phyloP scores from a whole-genome alignment of 805 yeast species.

The Schizosaccharomyces lindneri region DNA sequence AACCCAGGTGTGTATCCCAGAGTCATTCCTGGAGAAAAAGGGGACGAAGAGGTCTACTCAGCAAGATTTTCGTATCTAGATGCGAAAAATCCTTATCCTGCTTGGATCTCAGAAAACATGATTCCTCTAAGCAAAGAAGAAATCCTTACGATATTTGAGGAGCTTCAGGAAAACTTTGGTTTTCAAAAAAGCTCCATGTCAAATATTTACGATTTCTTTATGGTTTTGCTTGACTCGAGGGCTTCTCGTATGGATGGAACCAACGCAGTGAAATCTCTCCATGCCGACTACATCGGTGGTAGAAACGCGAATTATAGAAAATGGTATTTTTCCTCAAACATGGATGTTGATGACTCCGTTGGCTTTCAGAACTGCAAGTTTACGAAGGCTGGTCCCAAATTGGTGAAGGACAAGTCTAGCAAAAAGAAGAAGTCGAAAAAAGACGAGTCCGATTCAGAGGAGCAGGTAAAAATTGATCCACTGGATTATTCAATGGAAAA shows the following conservation, averaged over 20 bases:
- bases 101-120: constrained; percentile 88
- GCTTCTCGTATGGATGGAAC: constrained; percentile 51
- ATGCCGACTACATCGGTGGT: constrained; percentile 84
- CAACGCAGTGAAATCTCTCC: constrained; percentile 49
- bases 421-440: constrained; percentile 11
- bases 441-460: constrained; percentile 13
- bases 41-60: not conserved
- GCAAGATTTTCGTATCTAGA: not conserved
- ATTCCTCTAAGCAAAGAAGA: constrained; percentile 50
- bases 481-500: constrained; percentile 58
- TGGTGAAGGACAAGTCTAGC: constrained; percentile 13
- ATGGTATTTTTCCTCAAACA: constrained; percentile 77
- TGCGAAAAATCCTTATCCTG: constrained; percentile 68
- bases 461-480: constrained; percentile 15
- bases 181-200: constrained; percentile 57
- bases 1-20: not conserved
- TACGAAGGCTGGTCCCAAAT: constrained; percentile 18
- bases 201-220: constrained; percentile 60
- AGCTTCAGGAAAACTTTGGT: constrained; percentile 41
- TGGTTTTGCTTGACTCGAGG: constrained; percentile 66
- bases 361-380: constrained; percentile 33
- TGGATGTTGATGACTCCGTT: constrained; percentile 46
- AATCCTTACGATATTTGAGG: constrained; percentile 34
- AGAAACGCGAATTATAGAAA: constrained; percentile 61
- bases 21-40: not conserved